Base-by-base conservation (phyloP, 1,284 basidiomycete species). In the Flammula alnicola region DNA sequence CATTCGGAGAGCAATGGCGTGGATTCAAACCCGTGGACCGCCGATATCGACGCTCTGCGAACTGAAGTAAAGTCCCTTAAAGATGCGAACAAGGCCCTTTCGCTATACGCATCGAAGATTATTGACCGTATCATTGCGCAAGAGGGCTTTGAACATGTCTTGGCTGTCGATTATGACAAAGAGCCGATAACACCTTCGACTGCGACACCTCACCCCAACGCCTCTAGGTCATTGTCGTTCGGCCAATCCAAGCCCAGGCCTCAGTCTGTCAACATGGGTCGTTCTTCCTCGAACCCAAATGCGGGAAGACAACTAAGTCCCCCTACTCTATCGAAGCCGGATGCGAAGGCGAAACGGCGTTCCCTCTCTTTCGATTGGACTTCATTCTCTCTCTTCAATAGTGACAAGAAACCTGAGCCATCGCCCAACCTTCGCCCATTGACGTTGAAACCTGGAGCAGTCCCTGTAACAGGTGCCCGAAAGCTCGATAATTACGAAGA, bases 61-160 rank as follows among this genome's bases (percentile, higher is more conserved):
- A 79, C 72, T 16, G 95, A 97, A 69, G 85, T 96, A 63, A 95
- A 95, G 70, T 86, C 83, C 32, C 81, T 97, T 65, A 91, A 90
- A 66, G 95, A 98, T 66, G 92, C 93, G 38, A 97, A 97, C 78
- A 95, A 95, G 67, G 94, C 93, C 0, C 75, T 98, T 9, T 92
- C 91, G 12, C 73, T 98, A 17, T 98, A 98, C 66, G 93, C 95
- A 14, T 93, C 91, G 47, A 98, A 97, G 77, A 97, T 98, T 62
- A 88, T 98, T 61, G 93, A 98, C 73, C 84, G 94, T 46, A 96
- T 98, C 66, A 93, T 96, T 55, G 83, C 92, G 3, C 86, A 93
- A 64, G 93, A 95, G 69, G 95, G 93, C 23, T 96, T 93, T 70
- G 95, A 98, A 68, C 91, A 95, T 61, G 88, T 98, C 46, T 81